Evolutionary conservation across 2,329 filamentous ascomycete species (phyloP).

Genomic region (Pyricularia sp.): DNA sequence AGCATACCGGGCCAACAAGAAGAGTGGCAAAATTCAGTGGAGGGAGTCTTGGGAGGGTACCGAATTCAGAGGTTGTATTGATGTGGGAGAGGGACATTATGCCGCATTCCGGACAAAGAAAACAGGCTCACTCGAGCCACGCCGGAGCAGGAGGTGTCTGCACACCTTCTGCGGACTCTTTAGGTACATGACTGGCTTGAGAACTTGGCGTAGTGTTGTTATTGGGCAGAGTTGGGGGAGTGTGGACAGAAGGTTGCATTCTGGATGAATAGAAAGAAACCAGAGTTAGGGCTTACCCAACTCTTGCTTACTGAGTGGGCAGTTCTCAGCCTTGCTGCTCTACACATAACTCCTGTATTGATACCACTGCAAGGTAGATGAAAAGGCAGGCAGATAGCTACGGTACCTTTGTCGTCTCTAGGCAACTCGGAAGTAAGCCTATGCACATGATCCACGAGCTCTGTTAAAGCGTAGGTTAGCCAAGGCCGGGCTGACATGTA

Average conservation of each 20-base stretch:
- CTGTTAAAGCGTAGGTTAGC: neutral
- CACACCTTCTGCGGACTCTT: neutral
- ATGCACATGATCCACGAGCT: neutral
- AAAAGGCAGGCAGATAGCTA: too few species aligned
- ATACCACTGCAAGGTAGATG: neutral
- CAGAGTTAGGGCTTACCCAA: neutral
- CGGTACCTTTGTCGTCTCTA: neutral
- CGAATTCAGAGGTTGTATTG: neutral
- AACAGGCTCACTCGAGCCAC: neutral
- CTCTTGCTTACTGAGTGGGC: neutral
- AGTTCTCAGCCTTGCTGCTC: neutral
- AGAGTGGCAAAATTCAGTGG: neutral
- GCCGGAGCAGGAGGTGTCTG: neutral
- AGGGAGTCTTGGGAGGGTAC: neutral
- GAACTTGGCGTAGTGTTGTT: too few species aligned
- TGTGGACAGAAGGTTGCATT: neutral
- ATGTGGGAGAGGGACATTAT: neutral
- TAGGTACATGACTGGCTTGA: too few species aligned
- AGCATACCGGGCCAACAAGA: neutral
- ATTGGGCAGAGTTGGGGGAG: neutral
- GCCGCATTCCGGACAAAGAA: neutral
- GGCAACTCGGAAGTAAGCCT: neutral
- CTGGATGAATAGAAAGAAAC: neutral
- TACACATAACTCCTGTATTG: neutral
- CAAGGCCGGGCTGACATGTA: neutral